Conservation (phyloP, 441 rosid genomes). For the Aquilaria agallochum region DNA sequence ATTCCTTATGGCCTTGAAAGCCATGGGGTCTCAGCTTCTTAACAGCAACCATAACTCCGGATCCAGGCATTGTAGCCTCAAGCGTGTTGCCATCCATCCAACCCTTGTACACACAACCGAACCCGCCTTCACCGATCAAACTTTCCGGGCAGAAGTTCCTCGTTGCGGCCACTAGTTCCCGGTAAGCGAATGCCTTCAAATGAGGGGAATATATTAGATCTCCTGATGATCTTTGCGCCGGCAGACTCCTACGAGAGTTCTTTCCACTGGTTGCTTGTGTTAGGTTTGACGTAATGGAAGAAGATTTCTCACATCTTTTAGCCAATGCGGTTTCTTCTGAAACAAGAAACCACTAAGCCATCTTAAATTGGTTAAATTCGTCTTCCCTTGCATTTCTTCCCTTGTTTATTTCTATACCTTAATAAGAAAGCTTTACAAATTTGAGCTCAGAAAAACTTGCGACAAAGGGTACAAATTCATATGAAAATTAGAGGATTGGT, state of each 20-base stretch:
- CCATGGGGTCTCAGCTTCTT: constrained; percentile 50
- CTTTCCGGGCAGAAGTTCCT: constrained; percentile 39
- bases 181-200: constrained; percentile 37
- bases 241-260: constrained; percentile 14
- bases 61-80: constrained; percentile 23
- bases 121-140: constrained; percentile 66
- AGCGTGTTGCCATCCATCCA: constrained; percentile 36
- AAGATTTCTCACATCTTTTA: constrained; percentile 3
- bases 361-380: too few species aligned
- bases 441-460: background rate
- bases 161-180: constrained; percentile 44
- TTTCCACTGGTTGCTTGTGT: constrained; percentile 15
- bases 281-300: constrained; percentile 19
- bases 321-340: constrained; percentile 12
- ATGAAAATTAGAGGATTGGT: too few species aligned
- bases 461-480: too few species aligned
- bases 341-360: background rate
- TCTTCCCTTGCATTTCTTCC: too few species aligned
- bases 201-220: constrained; percentile 31
- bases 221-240: constrained; percentile 27
- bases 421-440: background rate
- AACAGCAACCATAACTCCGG: constrained; percentile 42
- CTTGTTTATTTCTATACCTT: background rate
- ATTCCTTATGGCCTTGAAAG: constrained; percentile 58
- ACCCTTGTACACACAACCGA: constrained; percentile 55